Evolutionary conservation across 176 grass and related monocot species (phyloP).

Genomic region (Oryza glaberrima): DNA sequence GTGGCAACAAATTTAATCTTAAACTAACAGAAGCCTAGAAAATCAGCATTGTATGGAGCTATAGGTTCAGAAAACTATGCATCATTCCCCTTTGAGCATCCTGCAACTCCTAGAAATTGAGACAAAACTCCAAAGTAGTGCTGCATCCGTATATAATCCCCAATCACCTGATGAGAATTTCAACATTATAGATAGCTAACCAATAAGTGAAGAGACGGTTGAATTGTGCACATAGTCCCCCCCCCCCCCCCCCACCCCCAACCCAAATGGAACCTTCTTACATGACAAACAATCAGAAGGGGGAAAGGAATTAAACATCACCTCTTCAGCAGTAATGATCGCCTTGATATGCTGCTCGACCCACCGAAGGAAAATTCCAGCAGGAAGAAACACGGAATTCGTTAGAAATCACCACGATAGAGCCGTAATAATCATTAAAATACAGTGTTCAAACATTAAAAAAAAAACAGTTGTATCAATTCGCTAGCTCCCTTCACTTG

Average conservation of each 20-base stretch:
- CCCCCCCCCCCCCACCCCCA: too few relatives aligned
- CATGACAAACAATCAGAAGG: constrained; percentile 9
- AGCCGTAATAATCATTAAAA: neutral
- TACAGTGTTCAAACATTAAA: neutral
- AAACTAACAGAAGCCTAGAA: neutral
- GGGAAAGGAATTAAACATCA: constrained; percentile 38
- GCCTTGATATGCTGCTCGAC: constrained; percentile 95
- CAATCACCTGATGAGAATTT: neutral
- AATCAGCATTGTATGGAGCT: neutral
- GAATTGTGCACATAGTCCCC: neutral
- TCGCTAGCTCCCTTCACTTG: neutral
- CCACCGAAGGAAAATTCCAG: constrained; percentile 23
- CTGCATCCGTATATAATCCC: constrained; percentile 17
- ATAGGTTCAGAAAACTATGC: neutral
- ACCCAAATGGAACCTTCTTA: neutral
- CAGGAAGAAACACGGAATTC: constrained; percentile 31
- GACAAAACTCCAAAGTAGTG: neutral
- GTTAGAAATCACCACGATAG: constrained; percentile 23
- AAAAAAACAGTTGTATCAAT: constrained; percentile 6
- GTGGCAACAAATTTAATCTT: neutral
- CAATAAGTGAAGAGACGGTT: neutral
- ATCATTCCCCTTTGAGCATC: neutral
- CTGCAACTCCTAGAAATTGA: neutral
- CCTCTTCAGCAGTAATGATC: constrained; percentile 97
- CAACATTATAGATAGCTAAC: neutral